These are phyloP conservation scores for Phytophthora kernoviae DNA, from an alignment of 352 stramenopile species.

Conservation along the genomic window DNA sequence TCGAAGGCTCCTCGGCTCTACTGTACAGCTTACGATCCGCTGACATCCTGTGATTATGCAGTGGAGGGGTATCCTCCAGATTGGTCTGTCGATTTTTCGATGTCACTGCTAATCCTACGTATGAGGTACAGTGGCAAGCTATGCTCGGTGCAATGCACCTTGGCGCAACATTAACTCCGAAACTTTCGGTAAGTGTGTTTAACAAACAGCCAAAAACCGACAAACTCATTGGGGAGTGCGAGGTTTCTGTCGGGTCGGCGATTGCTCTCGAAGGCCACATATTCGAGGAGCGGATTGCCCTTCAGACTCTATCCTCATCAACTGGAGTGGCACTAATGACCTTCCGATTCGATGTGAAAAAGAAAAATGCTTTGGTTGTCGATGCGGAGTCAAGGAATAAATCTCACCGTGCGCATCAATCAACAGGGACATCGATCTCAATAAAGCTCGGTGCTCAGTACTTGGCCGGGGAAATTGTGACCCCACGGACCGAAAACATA, in stretches of 20 bases:
- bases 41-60: slow-evolving; percentile 79
- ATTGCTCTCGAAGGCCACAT: slow-evolving; percentile 76
- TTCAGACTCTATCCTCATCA: slow-evolving; percentile 28
- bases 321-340: slow-evolving; percentile 51
- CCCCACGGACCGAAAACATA: slow-evolving; percentile 5
- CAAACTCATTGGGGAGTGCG: slow-evolving; percentile 70
- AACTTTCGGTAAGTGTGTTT: slow-evolving; percentile 70
- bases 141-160: slow-evolving; percentile 63
- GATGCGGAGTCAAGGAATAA: neutral
- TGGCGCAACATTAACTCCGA: slow-evolving; percentile 64
- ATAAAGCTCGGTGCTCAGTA: slow-evolving; percentile 32
- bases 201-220: slow-evolving; percentile 75
- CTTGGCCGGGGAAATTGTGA: slow-evolving; percentile 31
- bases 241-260: slow-evolving; percentile 73
- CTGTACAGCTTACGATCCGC: slow-evolving; percentile 84
- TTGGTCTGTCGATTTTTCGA: slow-evolving; percentile 80
- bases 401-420: neutral
- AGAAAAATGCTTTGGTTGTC: slow-evolving; percentile 17
- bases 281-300: slow-evolving; percentile 65
- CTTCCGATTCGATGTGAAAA: slow-evolving; percentile 68
- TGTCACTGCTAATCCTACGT: slow-evolving; percentile 39
- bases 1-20: slow-evolving; percentile 47
- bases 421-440: slow-evolving; percentile 16
- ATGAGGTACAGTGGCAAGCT: slow-evolving; percentile 56
- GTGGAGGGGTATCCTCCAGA: slow-evolving; percentile 66